Conservation (phyloP, 441 rosid species). For the Isatis lusitanica region DNA sequence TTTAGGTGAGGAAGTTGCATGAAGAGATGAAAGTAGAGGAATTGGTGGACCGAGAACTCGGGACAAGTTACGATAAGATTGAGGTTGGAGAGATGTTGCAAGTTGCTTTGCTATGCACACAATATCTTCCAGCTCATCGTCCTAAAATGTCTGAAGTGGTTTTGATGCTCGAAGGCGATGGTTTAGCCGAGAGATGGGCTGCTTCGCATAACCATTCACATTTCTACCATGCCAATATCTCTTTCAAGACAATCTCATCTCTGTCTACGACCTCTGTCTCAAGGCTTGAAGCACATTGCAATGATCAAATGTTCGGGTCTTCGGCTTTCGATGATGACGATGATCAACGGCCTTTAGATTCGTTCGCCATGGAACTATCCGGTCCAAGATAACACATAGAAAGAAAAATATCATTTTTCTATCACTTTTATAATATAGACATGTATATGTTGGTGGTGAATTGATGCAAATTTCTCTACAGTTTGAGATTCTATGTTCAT, state of each 20-base stretch:
- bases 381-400: constrained; percentile 78
- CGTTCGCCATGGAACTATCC: constrained; percentile 85
- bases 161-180: constrained; percentile 92
- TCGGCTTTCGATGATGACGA: constrained; percentile 62
- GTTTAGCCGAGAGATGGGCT: constrained; percentile 97
- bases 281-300: constrained; percentile 43
- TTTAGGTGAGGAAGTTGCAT: constrained; percentile 69
- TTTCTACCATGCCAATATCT: constrained; percentile 42
- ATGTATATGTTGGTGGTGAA: constrained; percentile 36
- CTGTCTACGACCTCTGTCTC: constrained; percentile 32
- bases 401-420: constrained; percentile 3
- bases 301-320: constrained; percentile 66
- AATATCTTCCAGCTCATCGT: constrained; percentile 79
- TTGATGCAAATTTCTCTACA: neutral
- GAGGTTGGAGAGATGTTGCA: constrained; percentile 89
- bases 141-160: constrained; percentile 92
- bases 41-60: constrained; percentile 72
- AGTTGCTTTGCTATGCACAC: constrained; percentile 87
- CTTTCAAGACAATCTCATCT: constrained; percentile 37
- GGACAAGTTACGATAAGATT: constrained; percentile 64
- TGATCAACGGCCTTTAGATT: constrained; percentile 73
- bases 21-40: constrained; percentile 80
- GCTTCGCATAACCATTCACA: constrained; percentile 60
- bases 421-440: constrained; percentile 28
- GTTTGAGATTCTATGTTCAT: constrained; percentile 25